phyloP scores from a whole-genome alignment of 495 filamentous ascomycete genomes.

The Parathielavia hyrcaniae region DNA sequence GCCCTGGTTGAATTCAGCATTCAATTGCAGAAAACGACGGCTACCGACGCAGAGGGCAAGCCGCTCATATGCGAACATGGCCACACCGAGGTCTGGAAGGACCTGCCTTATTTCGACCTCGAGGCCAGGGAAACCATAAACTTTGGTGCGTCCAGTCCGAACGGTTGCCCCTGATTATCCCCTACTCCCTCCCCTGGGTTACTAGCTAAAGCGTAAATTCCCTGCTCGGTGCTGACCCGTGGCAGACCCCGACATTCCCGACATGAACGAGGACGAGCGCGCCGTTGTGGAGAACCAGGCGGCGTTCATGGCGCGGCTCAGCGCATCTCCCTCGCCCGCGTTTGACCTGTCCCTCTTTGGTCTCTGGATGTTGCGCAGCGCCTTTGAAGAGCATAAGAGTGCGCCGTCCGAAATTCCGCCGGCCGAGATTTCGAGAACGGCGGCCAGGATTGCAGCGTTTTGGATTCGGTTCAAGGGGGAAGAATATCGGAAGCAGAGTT shows the following conservation, averaged over 20 bases:
- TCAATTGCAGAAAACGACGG: slow-evolving; percentile 1
- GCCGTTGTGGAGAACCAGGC: slow-evolving; percentile 12
- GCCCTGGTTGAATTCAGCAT: slow-evolving; percentile 9
- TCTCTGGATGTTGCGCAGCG: slow-evolving; percentile 18
- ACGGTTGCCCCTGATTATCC: too few species aligned
- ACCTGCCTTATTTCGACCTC: slow-evolving; percentile 14
- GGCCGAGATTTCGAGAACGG: neutral
- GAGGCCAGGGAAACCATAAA: slow-evolving; percentile 14
- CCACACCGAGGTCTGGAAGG: slow-evolving; percentile 18
- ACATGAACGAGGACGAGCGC: slow-evolving; percentile 1
- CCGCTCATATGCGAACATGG: neutral
- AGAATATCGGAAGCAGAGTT: slow-evolving; percentile 12
- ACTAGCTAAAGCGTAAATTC: too few species aligned
- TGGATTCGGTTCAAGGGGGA: slow-evolving; percentile 24
- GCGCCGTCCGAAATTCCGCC: neutral
- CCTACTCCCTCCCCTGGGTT: too few species aligned
- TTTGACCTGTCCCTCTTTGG: slow-evolving; percentile 19
- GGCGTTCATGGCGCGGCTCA: slow-evolving; percentile 23
- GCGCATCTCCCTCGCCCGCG: slow-evolving; percentile 5
- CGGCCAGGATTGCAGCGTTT: slow-evolving; percentile 16
- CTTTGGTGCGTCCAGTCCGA: too few species aligned
- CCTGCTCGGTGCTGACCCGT: too few species aligned
- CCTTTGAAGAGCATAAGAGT: slow-evolving; percentile 18
- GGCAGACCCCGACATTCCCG: neutral
- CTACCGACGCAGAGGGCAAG: slow-evolving; percentile 1